Percentiles rank a stretch among this genome's conserved stretches.
Evolutionary conservation across 2,329 filamentous ascomycete genomes (phyloP).

Genomic region (Aspergillus texensis): DNA sequence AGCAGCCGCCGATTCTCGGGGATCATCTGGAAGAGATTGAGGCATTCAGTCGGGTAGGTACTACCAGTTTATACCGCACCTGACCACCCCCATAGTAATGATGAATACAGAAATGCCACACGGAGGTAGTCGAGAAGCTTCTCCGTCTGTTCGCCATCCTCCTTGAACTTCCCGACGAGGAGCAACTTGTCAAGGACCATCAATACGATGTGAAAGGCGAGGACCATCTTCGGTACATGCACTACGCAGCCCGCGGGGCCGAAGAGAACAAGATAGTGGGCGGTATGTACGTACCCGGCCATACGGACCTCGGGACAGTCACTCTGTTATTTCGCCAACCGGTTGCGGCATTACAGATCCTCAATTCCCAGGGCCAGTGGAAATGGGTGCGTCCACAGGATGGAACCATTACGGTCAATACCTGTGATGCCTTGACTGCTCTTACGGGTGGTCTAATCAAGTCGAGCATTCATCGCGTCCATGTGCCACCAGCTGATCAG

Average conservation of each 20-base stretch:
- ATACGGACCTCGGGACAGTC: slow-evolving; percentile 60
- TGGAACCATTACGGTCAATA: slow-evolving; percentile 56
- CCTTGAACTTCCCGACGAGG: slow-evolving; percentile 62
- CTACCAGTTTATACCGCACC: neutral
- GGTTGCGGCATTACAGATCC: slow-evolving; percentile 60
- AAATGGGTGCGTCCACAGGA: slow-evolving; percentile 55
- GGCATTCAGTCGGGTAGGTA: slow-evolving; percentile 48
- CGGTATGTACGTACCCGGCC: slow-evolving; percentile 51
- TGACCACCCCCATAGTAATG: neutral
- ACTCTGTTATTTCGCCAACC: slow-evolving; percentile 63
- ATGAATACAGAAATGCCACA: slow-evolving; percentile 32
- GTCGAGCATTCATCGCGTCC: slow-evolving; percentile 54
- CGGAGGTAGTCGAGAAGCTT: slow-evolving; percentile 43
- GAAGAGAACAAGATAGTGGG: slow-evolving; percentile 52
- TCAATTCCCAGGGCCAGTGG: slow-evolving; percentile 52
- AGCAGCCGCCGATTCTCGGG: slow-evolving; percentile 52
- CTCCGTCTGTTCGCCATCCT: slow-evolving; percentile 64
- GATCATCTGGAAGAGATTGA: slow-evolving; percentile 60
- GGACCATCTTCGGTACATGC: slow-evolving; percentile 66
- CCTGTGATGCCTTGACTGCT: slow-evolving; percentile 53
- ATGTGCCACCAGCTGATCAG: slow-evolving; percentile 53
- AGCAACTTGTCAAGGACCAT: slow-evolving; percentile 59
- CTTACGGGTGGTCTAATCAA: slow-evolving; percentile 56
- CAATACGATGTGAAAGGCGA: slow-evolving; percentile 61
- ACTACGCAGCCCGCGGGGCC: slow-evolving; percentile 54